Evolutionary conservation across 345 rosid species (phyloP).

Genomic region (Anastatica hierochuntica): DNA sequence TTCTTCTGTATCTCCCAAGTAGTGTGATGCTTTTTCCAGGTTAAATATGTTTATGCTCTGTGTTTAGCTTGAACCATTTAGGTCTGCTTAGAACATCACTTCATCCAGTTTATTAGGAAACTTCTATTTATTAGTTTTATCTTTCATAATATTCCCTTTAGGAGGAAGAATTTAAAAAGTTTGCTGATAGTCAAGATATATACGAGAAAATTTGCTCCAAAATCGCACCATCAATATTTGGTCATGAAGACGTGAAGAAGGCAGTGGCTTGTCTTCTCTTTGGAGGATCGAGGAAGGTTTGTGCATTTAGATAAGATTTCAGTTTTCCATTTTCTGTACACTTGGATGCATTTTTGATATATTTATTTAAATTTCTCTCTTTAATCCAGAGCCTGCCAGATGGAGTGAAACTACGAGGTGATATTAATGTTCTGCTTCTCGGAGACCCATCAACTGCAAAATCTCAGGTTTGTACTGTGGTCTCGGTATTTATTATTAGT

Average conservation of each 20-base stretch:
- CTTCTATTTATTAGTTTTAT: not conserved
- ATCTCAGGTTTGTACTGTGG: slow-evolving; percentile 53
- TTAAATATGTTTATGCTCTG: no score
- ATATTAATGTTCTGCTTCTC: slow-evolving; percentile 82
- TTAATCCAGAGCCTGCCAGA: slow-evolving; percentile 62
- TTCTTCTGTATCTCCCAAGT: no score
- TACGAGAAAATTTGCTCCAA: slow-evolving; percentile 58
- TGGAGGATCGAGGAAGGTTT: slow-evolving; percentile 93
- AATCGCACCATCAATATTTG: slow-evolving; percentile 92
- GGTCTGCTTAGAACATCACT: no score
- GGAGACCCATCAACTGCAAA: slow-evolving; percentile 99
- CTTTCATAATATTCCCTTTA: slow-evolving; percentile 17
- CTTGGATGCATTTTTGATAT: slow-evolving; percentile 3
- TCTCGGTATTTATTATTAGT: not conserved
- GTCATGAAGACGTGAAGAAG: slow-evolving; percentile 80
- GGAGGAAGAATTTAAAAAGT: slow-evolving; percentile 85
- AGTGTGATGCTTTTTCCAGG: no score
- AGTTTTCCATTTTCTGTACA: not conserved
- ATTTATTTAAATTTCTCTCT: not conserved
- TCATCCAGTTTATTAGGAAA: not conserved
- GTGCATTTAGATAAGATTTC: no score
- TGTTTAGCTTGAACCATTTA: no score
- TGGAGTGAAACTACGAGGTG: slow-evolving; percentile 92
- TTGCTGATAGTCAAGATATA: slow-evolving; percentile 55
- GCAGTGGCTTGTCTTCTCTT: slow-evolving; percentile 91